Percentiles rank a stretch among this genome's conserved stretches.
These are phyloP conservation scores for Xerocomellus amylosporus DNA, from an alignment of 768 basidiomycete species.

Conservation along the genomic window DNA sequence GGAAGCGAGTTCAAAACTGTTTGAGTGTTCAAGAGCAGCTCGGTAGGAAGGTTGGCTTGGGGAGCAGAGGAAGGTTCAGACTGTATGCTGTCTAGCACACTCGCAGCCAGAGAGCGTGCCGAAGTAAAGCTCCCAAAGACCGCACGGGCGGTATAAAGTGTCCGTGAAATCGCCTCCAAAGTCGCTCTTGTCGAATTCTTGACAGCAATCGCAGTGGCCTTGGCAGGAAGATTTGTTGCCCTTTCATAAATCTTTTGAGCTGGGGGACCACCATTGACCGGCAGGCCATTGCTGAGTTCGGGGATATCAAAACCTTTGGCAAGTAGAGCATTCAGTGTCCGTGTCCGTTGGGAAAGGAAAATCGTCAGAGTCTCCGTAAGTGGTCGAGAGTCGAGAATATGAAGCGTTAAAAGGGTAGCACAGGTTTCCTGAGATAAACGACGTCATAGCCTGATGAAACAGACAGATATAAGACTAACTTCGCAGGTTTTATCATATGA, in stretches of 20 bases:
- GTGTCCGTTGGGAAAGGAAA: slow-evolving; percentile 69
- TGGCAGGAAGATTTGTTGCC: slow-evolving; percentile 20
- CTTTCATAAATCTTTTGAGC: slow-evolving; percentile 3
- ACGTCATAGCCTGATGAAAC: neutral
- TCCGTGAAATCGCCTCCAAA: slow-evolving; percentile 56
- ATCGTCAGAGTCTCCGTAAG: slow-evolving; percentile 67
- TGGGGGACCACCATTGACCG: slow-evolving; percentile 36
- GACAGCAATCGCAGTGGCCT: slow-evolving; percentile 47
- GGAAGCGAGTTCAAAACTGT: slow-evolving; percentile 68
- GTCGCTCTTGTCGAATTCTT: slow-evolving; percentile 50
- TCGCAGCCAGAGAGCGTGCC: slow-evolving; percentile 48
- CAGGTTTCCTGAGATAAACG: slow-evolving; percentile 55
- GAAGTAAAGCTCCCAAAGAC: slow-evolving; percentile 48
- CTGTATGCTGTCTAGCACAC: slow-evolving; percentile 62
- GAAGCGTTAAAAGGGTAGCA: slow-evolving; percentile 75
- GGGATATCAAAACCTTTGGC: slow-evolving; percentile 30
- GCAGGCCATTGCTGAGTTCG: slow-evolving; percentile 32
- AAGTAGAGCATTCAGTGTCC: slow-evolving; percentile 49
- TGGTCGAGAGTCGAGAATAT: slow-evolving; percentile 86
- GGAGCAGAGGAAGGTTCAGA: slow-evolving; percentile 38
- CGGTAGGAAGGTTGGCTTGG: slow-evolving; percentile 39
- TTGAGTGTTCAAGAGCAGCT: slow-evolving; percentile 64
- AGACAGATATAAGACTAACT: slow-evolving; percentile 35
- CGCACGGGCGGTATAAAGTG: slow-evolving; percentile 52
- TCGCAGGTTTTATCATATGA: slow-evolving; percentile 51